A percentile compares a stretch with the other conserved stretches of the same genome.
These are phyloP conservation scores for Sporodiniella umbellata DNA, from an alignment of 371 early-diverging fungal species.

Conservation along the genomic window DNA sequence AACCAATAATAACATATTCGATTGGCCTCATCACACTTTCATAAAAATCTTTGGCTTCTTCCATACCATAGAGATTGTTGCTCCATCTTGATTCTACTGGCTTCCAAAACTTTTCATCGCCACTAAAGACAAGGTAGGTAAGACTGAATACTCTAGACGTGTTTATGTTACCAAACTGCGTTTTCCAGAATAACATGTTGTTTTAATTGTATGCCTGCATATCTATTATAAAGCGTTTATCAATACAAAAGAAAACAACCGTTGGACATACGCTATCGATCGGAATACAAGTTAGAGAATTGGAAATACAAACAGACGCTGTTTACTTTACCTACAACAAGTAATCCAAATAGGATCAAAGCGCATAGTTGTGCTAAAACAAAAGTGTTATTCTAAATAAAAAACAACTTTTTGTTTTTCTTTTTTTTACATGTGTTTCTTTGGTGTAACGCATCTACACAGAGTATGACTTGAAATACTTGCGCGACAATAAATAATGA, in stretches of 20 bases:
- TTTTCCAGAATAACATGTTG: constrained; percentile 50
- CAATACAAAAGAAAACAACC: too few species aligned
- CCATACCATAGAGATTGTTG: constrained; percentile 18
- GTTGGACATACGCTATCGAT: background rate
- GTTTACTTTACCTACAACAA: constrained; percentile 35
- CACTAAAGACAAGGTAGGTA: constrained; percentile 1
- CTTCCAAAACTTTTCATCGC: constrained; percentile 4
- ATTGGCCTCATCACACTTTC: constrained; percentile 38
- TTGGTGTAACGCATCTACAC: constrained; percentile 43
- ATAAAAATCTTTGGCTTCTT: constrained; percentile 28
- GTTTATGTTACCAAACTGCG: constrained; percentile 36
- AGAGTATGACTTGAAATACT: constrained; percentile 44
- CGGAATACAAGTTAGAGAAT: background rate
- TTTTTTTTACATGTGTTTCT: constrained; percentile 40
- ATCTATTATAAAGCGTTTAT: too few species aligned
- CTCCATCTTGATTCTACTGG: constrained; percentile 28
- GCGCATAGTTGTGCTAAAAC: constrained; percentile 38
- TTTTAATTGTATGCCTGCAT: constrained; percentile 48
- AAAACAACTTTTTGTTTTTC: background rate
- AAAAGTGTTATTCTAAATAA: background rate
- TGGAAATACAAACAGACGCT: background rate
- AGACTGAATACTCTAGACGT: background rate
- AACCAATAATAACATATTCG: constrained; percentile 48
- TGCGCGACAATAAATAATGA: constrained; percentile 45
- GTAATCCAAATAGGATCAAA: constrained; percentile 38